A percentile compares a stretch with the other conserved stretches of the same genome.
These are phyloP conservation scores for Trichophyton schoenleinii DNA, from an alignment of 2,329 filamentous ascomycete species.

Conservation along the genomic window DNA sequence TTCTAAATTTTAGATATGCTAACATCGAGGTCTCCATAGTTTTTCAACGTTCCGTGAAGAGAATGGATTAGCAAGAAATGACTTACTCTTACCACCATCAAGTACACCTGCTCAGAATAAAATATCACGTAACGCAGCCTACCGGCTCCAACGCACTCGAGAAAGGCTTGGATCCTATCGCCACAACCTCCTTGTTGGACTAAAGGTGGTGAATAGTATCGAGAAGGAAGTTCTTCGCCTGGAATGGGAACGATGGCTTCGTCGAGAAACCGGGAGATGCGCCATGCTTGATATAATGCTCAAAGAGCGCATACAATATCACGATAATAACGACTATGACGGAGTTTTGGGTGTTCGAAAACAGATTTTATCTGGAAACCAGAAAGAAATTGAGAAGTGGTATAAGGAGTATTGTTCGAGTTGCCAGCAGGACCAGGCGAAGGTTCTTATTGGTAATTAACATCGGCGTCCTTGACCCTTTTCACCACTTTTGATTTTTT, in stretches of 20 bases:
- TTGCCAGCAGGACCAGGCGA: conserved; percentile 38
- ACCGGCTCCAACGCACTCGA: conserved; percentile 62
- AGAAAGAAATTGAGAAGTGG: conserved; percentile 41
- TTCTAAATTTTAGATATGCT: neutral
- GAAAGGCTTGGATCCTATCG: conserved; percentile 73
- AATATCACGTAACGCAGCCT: conserved; percentile 27
- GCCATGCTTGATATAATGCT: conserved; percentile 46
- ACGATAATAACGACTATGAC: conserved; percentile 15
- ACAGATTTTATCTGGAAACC: conserved; percentile 24
- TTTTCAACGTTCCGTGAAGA: conserved; percentile 35
- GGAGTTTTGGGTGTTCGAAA: conserved; percentile 18
- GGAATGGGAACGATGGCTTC: conserved; percentile 89
- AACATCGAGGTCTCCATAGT: conserved; percentile 5
- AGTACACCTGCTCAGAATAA: conserved; percentile 18
- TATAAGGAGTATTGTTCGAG: conserved; percentile 52
- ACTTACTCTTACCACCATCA: conserved; percentile 18
- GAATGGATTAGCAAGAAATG: conserved; percentile 20
- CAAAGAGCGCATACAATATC: conserved; percentile 15
- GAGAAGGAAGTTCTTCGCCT: conserved; percentile 74
- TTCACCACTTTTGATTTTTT: neutral
- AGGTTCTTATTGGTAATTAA: conserved; percentile 5
- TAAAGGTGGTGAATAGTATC: conserved; percentile 78
- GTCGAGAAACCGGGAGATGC: conserved; percentile 66
- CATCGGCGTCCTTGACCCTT: neutral
- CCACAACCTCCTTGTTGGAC: conserved; percentile 79